A percentile compares a stretch with the other conserved stretches of the same genome.
Evolutionary conservation across 2,329 filamentous ascomycete species (phyloP).

Genomic region (Stachybotrys echinatus): DNA sequence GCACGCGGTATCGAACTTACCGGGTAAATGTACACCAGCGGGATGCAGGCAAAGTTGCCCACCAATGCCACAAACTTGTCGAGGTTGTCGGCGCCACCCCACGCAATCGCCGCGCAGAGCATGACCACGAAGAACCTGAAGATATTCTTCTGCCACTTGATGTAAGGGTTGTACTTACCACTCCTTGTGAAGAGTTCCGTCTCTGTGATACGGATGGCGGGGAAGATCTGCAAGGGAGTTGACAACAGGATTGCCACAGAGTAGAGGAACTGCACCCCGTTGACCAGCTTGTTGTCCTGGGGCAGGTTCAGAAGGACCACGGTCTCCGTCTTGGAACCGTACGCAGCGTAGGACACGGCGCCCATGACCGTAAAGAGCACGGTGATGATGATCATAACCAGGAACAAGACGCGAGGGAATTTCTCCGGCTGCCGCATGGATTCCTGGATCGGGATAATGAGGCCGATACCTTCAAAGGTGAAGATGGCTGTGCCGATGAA

Average conservation of each 20-base stretch:
- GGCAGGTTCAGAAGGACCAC: constrained; percentile 95
- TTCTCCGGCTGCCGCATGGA: constrained; percentile 90
- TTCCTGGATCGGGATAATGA: constrained; percentile 97
- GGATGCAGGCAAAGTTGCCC: constrained; percentile 96
- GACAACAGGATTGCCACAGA: constrained; percentile 95
- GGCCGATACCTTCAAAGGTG: constrained; percentile 94
- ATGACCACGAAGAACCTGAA: constrained; percentile 93
- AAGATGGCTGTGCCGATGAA: constrained; percentile 99
- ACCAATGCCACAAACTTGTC: constrained; percentile 98
- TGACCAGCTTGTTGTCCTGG: constrained; percentile 92
- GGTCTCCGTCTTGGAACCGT: constrained; percentile 90
- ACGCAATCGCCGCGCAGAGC: constrained; percentile 81
- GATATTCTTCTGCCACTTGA: constrained; percentile 99
- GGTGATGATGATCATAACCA: constrained; percentile 94
- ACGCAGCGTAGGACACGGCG: constrained; percentile 91
- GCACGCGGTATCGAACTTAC: constrained; percentile 52
- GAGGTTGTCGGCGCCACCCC: constrained; percentile 85
- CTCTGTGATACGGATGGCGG: constrained; percentile 92
- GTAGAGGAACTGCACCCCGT: constrained; percentile 93
- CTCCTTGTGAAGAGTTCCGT: constrained; percentile 90
- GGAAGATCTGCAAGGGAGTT: constrained; percentile 94
- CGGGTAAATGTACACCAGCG: constrained; percentile 94
- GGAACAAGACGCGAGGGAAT: constrained; percentile 81
- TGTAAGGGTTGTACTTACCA: constrained; percentile 95
- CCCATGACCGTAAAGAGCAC: constrained; percentile 87